A percentile compares a stretch with the other conserved stretches of the same genome.
These are phyloP conservation scores for Fragilariopsis cylindrus DNA, from an alignment of 108 stramenopile genomes.

Conservation along the genomic window DNA sequence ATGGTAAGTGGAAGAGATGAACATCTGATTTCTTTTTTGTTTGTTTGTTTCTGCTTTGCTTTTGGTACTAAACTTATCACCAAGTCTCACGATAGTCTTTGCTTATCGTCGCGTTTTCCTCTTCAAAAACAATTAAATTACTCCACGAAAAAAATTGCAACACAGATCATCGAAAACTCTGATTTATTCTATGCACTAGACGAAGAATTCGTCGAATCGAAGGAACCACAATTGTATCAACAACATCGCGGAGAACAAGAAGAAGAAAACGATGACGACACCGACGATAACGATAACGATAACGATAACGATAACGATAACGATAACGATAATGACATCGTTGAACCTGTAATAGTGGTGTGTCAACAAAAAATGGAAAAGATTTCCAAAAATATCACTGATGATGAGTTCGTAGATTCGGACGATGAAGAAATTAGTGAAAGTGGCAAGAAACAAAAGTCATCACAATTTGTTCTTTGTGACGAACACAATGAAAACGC, in stretches of 20 bases:
- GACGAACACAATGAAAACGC: slow-evolving; percentile 23
- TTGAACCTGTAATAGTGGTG: too few relatives aligned
- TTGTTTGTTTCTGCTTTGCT: background rate
- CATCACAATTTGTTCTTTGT: background rate
- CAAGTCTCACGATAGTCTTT: too few relatives aligned
- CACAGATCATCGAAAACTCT: background rate
- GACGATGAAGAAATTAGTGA: background rate
- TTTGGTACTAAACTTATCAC: background rate
- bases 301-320: background rate
- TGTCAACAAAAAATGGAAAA: background rate
- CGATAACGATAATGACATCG: background rate
- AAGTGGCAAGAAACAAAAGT: background rate
- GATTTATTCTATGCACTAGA: background rate
- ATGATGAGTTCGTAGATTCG: background rate
- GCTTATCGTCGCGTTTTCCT: too few relatives aligned
- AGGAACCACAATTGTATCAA: background rate
- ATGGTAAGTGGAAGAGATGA: slow-evolving; percentile 33
- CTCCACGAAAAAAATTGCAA: background rate
- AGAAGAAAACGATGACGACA: too few relatives aligned
- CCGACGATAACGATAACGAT: background rate
- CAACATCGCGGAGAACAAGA: too few relatives aligned
- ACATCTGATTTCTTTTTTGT: background rate
- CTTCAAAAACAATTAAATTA: too few relatives aligned
- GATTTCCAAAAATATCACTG: background rate
- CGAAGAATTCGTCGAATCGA: background rate